Conservation (phyloP, 2,329 filamentous ascomycete species). For the Colletotrichum musicola region DNA sequence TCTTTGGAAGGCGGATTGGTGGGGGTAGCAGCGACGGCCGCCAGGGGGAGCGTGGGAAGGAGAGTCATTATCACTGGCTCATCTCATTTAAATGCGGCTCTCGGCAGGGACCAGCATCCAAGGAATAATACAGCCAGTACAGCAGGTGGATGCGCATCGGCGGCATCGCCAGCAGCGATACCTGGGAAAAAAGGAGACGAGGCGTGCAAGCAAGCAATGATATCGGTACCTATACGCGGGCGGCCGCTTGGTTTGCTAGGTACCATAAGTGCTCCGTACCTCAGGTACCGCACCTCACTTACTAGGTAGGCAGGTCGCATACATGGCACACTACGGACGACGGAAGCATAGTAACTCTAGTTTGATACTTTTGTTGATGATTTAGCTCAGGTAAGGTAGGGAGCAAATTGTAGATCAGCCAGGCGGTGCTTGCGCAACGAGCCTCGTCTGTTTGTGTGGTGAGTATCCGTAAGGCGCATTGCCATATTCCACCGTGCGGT, state of each 20-base stretch:
- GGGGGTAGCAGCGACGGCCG: slow-evolving; percentile 8
- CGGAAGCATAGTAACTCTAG: neutral
- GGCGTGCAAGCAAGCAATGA: neutral
- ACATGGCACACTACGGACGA: no score
- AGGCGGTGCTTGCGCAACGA: no score
- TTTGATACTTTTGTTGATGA: slow-evolving; percentile 4
- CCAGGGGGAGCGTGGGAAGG: slow-evolving; percentile 22
- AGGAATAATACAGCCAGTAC: slow-evolving; percentile 14
- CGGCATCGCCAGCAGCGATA: no score
- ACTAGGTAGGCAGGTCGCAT: no score
- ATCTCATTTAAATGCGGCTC: slow-evolving; percentile 35
- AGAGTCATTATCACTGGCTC: slow-evolving; percentile 27
- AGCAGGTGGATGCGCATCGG: slow-evolving; percentile 4
- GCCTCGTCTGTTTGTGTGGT: neutral
- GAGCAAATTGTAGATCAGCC: neutral
- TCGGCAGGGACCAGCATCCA: slow-evolving; percentile 26
- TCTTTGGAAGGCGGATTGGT: slow-evolving; percentile 13
- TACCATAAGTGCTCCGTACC: no score
- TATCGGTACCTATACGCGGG: neutral
- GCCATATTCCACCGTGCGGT: neutral
- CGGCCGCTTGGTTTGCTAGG: no score
- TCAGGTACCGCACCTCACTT: no score
- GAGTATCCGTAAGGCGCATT: slow-evolving; percentile 1
- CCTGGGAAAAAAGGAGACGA: no score
- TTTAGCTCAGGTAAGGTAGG: slow-evolving; percentile 17